Evolutionary conservation across 2,329 filamentous ascomycete genomes (phyloP).

Genomic region (Aureobasidium pullulans): DNA sequence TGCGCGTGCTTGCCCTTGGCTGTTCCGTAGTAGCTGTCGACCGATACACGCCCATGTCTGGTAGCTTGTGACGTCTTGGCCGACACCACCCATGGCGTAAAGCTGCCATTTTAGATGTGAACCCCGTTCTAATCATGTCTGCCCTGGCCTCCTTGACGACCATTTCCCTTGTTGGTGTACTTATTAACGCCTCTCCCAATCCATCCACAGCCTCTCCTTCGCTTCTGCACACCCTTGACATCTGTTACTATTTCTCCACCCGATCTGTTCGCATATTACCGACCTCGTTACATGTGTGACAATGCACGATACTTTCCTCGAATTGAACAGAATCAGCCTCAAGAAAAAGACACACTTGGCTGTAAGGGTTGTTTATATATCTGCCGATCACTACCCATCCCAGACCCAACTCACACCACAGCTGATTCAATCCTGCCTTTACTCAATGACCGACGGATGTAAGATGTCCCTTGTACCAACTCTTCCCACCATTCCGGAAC

Average conservation of each 20-base stretch:
- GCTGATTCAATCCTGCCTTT: not conserved
- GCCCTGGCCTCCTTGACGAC: not conserved
- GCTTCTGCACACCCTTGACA: not conserved
- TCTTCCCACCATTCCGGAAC: slow-evolving; percentile 13
- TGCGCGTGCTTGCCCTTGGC: not conserved
- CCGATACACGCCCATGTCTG: not conserved
- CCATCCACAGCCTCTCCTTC: slow-evolving; percentile 3
- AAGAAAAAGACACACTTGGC: not conserved
- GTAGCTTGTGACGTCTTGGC: slow-evolving; percentile 10
- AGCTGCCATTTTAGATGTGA: slow-evolving; percentile 5
- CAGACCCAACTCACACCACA: not conserved
- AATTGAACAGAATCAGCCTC: not conserved
- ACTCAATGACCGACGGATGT: slow-evolving; percentile 51
- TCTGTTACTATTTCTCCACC: not conserved
- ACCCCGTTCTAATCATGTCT: not conserved
- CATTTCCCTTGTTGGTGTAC: slow-evolving; percentile 5
- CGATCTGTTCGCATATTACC: slow-evolving; percentile 2
- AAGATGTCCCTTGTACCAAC: slow-evolving; percentile 25
- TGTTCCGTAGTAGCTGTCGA: not conserved
- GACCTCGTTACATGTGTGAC: slow-evolving; percentile 6
- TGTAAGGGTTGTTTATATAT: slow-evolving; percentile 10
- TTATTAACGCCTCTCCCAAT: slow-evolving; percentile 10
- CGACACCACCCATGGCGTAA: not conserved
- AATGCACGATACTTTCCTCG: slow-evolving; percentile 4
- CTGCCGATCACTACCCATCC: slow-evolving; percentile 10